Evolutionary conservation across 495 filamentous ascomycete genomes (phyloP), one percentile per base, ranked within the genome.

Genomic region (Stereocaulon alpinum): DNA sequence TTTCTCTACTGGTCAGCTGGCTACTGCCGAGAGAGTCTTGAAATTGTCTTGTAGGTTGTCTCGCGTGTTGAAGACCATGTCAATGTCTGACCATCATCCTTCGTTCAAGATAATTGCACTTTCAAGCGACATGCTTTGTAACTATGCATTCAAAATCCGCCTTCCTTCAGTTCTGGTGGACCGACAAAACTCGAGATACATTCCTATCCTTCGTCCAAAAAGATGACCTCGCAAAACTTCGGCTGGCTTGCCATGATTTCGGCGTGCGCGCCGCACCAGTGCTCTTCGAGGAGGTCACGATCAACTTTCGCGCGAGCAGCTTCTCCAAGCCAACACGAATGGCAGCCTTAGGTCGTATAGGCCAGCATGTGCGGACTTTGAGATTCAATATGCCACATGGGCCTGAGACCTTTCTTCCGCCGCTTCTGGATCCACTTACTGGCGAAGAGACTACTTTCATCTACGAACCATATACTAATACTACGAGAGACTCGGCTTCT

Each of bases 401-500:
- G 12, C 68, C 76, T 47, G 77, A 86, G 59, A 90, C 86, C 54
- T 90, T 90, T 68, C 74, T 91, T 51, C 83, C 86, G 12, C 88
- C 88, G 10, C 74, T 93, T 32, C 75, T 91, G 51, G 81, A 91
- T 69, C 83, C 84, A 2, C 62, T 72, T 47, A 86, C 79, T 7
- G 88, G 87, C n/a, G 79, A 79, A 56, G 85, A 90, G 74, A 78
- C 84, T 60, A 75, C 72, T 66, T 91, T 91, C 70, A 69, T 87
- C 44, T 91, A 91, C 71, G 83, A 78, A 59, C 87, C 87, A 17
- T 83, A 86, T 61, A 78, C 73, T 10, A 77, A 51, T 74, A 76
- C 34, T 69, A 73, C 66, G 4, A 63, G 48, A 48, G 56, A 62
- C 43, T 44, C 68, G 63, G 24, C 72, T 69, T 20, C 77, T 69